phyloP scores from a whole-genome alignment of 805 yeast species.

The Ogataea salicorniae region DNA sequence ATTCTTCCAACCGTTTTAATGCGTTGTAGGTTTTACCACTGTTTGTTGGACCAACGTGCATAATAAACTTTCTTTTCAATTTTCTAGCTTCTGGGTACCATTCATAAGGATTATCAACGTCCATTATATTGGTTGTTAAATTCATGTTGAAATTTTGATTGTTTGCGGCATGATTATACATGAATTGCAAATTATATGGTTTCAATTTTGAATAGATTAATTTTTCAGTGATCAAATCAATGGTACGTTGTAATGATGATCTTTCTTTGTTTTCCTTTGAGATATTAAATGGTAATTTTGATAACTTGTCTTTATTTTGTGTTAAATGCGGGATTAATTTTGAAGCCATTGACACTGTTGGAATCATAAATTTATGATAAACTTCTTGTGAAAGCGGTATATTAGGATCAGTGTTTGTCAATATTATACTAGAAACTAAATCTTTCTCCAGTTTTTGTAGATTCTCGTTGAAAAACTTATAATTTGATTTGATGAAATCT shows the following conservation, averaged over 20 bases:
- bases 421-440: constrained; percentile 3
- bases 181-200: constrained; percentile 25
- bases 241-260: constrained; percentile 9
- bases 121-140: constrained; percentile 33
- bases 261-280: constrained; percentile 1
- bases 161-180: constrained; percentile 27
- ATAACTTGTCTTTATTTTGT: constrained; percentile 5
- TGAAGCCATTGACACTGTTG: constrained; percentile 8
- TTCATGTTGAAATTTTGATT: constrained; percentile 30
- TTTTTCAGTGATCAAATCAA: constrained; percentile 24
- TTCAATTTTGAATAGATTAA: constrained; percentile 26
- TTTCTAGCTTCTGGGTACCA: constrained; percentile 87
- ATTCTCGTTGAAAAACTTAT: constrained; percentile 2
- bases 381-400: constrained; percentile 6
- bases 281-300: constrained; percentile 7
- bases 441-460: constrained; percentile 4
- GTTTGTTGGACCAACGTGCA: constrained; percentile 98
- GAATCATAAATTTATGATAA: constrained; percentile 6
- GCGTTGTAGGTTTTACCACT: constrained; percentile 92
- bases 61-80: constrained; percentile 69
- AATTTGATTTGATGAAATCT: constrained; percentile 8
- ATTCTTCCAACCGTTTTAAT: constrained; percentile 55
- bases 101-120: constrained; percentile 56
- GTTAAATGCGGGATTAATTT: constrained; percentile 10
- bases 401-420: neutral